Conservation (phyloP, 768 basidiomycete genomes). For the Infundibulicybe gibba region DNA sequence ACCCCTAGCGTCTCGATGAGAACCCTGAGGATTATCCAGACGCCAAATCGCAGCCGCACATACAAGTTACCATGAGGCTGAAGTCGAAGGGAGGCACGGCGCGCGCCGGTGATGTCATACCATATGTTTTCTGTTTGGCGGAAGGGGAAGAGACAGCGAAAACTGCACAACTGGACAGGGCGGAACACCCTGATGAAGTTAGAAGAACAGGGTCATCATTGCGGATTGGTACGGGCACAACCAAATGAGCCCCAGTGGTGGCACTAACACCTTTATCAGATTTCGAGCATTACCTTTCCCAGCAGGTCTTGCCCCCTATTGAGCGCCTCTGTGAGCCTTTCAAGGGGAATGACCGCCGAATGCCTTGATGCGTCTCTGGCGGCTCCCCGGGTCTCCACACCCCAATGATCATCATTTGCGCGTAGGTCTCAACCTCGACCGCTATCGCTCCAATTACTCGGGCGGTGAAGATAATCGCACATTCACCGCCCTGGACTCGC, state of each 20-base stretch:
- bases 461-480: constrained; percentile 53
- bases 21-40: constrained; percentile 97
- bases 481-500: constrained; percentile 84
- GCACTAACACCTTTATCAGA: constrained; percentile 40
- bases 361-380: constrained; percentile 65
- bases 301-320: constrained; percentile 92
- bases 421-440: constrained; percentile 57
- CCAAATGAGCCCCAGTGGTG: no score
- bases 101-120: constrained; percentile 87
- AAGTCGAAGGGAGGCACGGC: constrained; percentile 81
- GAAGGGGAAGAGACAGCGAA: constrained; percentile 71
- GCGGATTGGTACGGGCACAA: constrained; percentile 58
- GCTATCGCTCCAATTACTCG: constrained; percentile 37
- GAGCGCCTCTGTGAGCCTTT: constrained; percentile 96
- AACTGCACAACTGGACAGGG: constrained; percentile 81
- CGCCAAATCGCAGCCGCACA: constrained; percentile 92
- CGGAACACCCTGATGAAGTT: constrained; percentile 92
- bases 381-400: not conserved
- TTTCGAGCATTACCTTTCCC: constrained; percentile 85
- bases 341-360: constrained; percentile 95
- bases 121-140: constrained; percentile 88
- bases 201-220: constrained; percentile 61
- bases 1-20: constrained; percentile 82
- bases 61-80: constrained; percentile 91
- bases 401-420: no score